Evolutionary conservation across 805 yeast species (phyloP), one percentile per base, ranked within the genome.

Genomic region (Barnettozyma wickerhamii): DNA sequence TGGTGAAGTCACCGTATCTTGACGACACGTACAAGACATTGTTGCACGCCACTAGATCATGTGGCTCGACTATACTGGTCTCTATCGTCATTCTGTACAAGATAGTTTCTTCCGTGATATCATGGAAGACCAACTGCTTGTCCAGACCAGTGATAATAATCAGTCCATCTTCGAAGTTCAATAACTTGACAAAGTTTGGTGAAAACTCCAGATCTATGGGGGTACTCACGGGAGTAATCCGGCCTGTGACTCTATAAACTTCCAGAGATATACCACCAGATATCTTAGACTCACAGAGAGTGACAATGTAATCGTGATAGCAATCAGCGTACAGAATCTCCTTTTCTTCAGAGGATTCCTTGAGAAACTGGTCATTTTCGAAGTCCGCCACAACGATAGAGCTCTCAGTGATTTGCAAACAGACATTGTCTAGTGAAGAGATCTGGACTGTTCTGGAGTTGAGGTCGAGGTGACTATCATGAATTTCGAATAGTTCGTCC

Each of bases 401-500:
- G 12, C 38, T 17, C 18, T 51, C 58, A 2, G 59, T 53, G 0
- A 56, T 40, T 36, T 58, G 62, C 18, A 53, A 40, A 20, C 58
- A 55, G 10, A 46, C 18, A 10, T 40, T 40, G 7, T 41, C 50
- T 5, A 47, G 10, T n/a, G 50, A 46, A 4, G 46, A 30, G 3
- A 48, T 5, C n/a, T 42, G 41, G 1, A 57, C 23, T 1, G 59
- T 53, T 12, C 49, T 20, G 4, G 17, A 23, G 4, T 34, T 18
- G 17, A 53, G 6, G 2, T 50, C 53, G 5, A 56, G 21, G 2
- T 53, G 51, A 29, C 50, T 46, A 18, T 55, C 55, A 17, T 29
- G 21, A 4, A 55, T 34, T 14, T 64, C 70, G 2, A 56, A 56
- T 12, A 58, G 47, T 2, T 43, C 43, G 4, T 55, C 58, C 1